A percentile compares a stretch with the other conserved stretches of the same genome.
phyloP scores from a whole-genome alignment of 345 rosid species.

The Corchorus olitorius region DNA sequence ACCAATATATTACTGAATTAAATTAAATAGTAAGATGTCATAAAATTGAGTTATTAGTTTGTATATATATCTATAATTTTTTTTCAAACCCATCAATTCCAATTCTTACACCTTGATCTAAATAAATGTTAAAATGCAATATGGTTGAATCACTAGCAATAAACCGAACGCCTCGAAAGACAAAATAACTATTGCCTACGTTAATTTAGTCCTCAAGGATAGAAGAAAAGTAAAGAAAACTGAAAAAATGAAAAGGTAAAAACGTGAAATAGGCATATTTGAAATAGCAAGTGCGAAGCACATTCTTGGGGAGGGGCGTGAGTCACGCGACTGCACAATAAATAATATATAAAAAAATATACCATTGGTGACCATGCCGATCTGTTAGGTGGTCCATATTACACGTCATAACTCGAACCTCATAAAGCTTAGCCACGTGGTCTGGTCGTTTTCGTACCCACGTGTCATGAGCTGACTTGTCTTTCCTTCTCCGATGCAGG shows the following conservation, averaged over 20 bases:
- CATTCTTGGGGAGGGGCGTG: constrained; percentile 9
- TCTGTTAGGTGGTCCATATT: constrained; percentile 26
- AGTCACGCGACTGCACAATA: not conserved
- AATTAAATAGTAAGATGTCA: no score
- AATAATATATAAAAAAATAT: no score
- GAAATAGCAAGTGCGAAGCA: not conserved
- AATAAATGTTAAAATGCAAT: no score
- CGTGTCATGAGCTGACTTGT: constrained; percentile 34
- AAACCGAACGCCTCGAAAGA: no score
- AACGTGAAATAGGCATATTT: not conserved
- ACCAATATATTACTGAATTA: no score
- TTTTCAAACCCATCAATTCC: no score
- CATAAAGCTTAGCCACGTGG: constrained; percentile 38
- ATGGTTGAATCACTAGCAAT: no score
- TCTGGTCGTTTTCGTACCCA: constrained; percentile 23
- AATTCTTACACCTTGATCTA: no score
- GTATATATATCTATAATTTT: no score
- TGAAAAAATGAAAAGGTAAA: not conserved
- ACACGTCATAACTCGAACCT: constrained; percentile 31
- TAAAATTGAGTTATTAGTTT: no score
- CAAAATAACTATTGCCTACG: no score
- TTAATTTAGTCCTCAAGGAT: no score
- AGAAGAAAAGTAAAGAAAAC: not conserved
- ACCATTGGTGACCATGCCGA: constrained; percentile 19
- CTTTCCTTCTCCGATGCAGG: constrained; percentile 23